Evolutionary conservation across 2,329 filamentous ascomycete genomes (phyloP), one percentile per base, ranked within the genome.

Genomic region (Epichloe festucae): DNA sequence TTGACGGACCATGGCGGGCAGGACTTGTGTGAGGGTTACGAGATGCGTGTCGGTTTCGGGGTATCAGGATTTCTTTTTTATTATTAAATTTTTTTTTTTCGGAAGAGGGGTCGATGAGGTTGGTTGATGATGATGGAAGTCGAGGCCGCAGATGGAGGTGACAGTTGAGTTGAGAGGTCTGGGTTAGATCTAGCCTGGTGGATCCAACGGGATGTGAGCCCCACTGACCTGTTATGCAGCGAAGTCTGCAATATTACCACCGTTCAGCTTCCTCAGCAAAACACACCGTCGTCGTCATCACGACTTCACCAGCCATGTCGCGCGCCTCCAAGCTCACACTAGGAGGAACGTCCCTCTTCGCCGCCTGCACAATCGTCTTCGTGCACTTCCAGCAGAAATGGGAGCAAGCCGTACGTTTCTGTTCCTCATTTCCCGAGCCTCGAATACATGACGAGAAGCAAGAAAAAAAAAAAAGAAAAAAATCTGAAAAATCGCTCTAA

Each of bases 341-440:
- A 27, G 75, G 82, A 49, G 80, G 79, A 44, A 95, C 90, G 0
- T 85, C 87, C 36, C 70, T 88, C 57, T 83, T 87, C 60, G 85
- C 91, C 27, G 76, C 81, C 49, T 75, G 79, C 57, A 94, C 90
- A 46, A 81, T 98, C 56, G 72, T 82, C 58, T 82, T 94, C 60
- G 93, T 98, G 46, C 93, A 98, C 67, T 90, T 86, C 70, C 81
- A 89, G 60, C 93, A 98, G 67, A 81, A 84, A 62, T 76, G 78
- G 36, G 93, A 98, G 65, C 84, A 87, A 75, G 78, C 81, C 57
- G 91, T 95, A 74, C 54, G 82, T 71, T 17, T 34, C 19, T 35
- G 40, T 44, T 15, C 10, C 6, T 40, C 21, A 15, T 14, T n/a
- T 34, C 35, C 31, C 27, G 15, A 36, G 36, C 39, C 11, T 7